Evolutionary conservation across 2,329 filamentous ascomycete genomes (phyloP).

Genomic region (Ceratocystis variospora): DNA sequence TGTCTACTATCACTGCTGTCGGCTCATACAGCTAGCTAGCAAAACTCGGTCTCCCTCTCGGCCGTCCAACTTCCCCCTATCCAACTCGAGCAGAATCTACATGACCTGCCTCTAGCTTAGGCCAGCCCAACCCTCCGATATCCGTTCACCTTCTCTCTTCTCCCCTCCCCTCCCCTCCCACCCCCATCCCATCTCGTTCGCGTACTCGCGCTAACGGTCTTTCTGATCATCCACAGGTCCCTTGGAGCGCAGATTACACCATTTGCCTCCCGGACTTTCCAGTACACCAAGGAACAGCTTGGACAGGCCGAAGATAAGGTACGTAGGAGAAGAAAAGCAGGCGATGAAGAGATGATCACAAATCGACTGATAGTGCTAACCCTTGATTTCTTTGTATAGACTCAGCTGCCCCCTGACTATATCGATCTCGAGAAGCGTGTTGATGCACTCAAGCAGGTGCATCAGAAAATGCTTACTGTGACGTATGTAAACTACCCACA

Average conservation of each 20-base stretch:
- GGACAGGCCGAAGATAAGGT: slow-evolving; percentile 93
- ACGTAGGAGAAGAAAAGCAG: slow-evolving; percentile 16
- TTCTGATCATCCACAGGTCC: slow-evolving; percentile 28
- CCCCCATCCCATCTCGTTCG: neutral
- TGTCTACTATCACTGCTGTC: neutral
- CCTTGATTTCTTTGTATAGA: slow-evolving; percentile 39
- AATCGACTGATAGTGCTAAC: neutral
- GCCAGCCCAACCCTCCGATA: neutral
- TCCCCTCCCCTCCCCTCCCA: no score
- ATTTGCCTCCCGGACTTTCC: slow-evolving; percentile 84
- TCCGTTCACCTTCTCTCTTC: neutral
- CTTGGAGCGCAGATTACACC: slow-evolving; percentile 75
- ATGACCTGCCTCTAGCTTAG: neutral
- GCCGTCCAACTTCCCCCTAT: neutral
- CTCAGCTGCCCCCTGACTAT: slow-evolving; percentile 92
- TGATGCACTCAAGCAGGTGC: slow-evolving; percentile 90
- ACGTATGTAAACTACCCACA: slow-evolving; percentile 49
- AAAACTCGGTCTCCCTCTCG: neutral
- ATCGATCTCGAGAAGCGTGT: slow-evolving; percentile 97
- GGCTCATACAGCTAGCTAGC: no score
- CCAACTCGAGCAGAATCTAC: neutral
- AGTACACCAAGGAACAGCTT: slow-evolving; percentile 96
- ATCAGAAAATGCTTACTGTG: slow-evolving; percentile 92
- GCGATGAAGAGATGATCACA: no score
- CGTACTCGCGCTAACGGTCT: neutral